Conservation (phyloP, 495 filamentous ascomycete species). For the Paragyromitra xinjiangensis region DNA sequence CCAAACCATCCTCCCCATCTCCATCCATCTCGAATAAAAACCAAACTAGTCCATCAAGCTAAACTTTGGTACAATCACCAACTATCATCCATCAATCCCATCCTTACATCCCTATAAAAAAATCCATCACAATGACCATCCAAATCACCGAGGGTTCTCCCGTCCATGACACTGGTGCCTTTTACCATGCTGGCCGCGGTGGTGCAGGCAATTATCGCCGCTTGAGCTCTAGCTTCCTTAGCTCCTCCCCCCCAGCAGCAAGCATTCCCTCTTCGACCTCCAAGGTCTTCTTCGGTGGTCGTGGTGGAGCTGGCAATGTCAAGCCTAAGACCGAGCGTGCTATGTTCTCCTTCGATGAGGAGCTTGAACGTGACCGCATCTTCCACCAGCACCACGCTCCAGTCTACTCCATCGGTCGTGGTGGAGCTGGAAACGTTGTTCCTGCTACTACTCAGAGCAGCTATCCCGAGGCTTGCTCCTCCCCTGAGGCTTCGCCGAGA, state of each 20-base stretch:
- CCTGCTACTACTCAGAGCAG: conserved; percentile 41
- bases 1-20: not conserved
- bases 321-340: conserved; percentile 71
- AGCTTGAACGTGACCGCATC: conserved; percentile 70
- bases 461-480: not conserved
- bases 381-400: conserved; percentile 69
- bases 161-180: conserved; percentile 44
- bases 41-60: conserved; percentile 6
- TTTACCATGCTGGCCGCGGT: conserved; percentile 78
- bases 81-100: conserved; percentile 3
- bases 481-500: conserved; percentile 41
- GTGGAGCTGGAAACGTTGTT: conserved; percentile 85
- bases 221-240: conserved; percentile 67
- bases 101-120: conserved; percentile 5
- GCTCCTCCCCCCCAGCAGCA: conserved; percentile 50
- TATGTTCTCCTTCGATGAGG: conserved; percentile 91
- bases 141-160: conserved; percentile 56
- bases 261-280: conserved; percentile 41
- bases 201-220: conserved; percentile 88
- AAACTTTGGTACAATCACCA: conserved; percentile 10
- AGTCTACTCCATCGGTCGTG: conserved; percentile 84
- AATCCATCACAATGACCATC: conserved; percentile 54
- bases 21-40: conserved; percentile 17
- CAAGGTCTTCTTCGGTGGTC: conserved; percentile 75
- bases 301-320: conserved; percentile 91